These are phyloP conservation scores for Paraconiothyrium brasiliense DNA, from an alignment of 2,329 filamentous ascomycete genomes.

Conservation along the genomic window DNA sequence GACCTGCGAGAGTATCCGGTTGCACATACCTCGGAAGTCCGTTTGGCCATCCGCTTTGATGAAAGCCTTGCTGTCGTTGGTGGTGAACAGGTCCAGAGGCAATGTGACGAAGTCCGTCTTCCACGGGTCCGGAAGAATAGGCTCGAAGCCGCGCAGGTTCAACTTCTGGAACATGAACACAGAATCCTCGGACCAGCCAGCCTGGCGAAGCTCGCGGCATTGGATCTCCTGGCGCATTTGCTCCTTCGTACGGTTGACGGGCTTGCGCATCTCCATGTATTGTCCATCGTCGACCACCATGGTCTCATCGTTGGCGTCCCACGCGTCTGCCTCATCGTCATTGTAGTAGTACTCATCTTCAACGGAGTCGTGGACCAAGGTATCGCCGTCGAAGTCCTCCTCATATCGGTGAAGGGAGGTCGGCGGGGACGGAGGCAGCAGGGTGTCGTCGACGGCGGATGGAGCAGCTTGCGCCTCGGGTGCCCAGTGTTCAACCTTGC, in stretches of 20 bases:
- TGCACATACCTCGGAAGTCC: conserved; percentile 56
- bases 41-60: conserved; percentile 56
- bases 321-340: conserved; percentile 29
- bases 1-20: neutral
- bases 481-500: conserved; percentile 35
- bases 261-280: conserved; percentile 37
- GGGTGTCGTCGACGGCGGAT: conserved; percentile 31
- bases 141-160: conserved; percentile 65
- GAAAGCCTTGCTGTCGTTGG: conserved; percentile 53
- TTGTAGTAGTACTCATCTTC: conserved; percentile 12
- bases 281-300: conserved; percentile 45
- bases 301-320: conserved; percentile 50
- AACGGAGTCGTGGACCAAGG: conserved; percentile 31
- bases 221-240: conserved; percentile 36
- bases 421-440: conserved; percentile 45
- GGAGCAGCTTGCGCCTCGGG: conserved; percentile 32
- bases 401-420: conserved; percentile 32
- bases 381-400: conserved; percentile 47
- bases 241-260: conserved; percentile 35
- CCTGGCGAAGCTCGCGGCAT: conserved; percentile 48
- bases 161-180: conserved; percentile 63
- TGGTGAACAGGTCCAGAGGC: conserved; percentile 62
- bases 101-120: conserved; percentile 63
- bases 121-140: conserved; percentile 63
- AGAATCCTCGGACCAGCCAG: conserved; percentile 62